Conservation (phyloP, 495 filamentous ascomycete species). For the Thozetella sp. region DNA sequence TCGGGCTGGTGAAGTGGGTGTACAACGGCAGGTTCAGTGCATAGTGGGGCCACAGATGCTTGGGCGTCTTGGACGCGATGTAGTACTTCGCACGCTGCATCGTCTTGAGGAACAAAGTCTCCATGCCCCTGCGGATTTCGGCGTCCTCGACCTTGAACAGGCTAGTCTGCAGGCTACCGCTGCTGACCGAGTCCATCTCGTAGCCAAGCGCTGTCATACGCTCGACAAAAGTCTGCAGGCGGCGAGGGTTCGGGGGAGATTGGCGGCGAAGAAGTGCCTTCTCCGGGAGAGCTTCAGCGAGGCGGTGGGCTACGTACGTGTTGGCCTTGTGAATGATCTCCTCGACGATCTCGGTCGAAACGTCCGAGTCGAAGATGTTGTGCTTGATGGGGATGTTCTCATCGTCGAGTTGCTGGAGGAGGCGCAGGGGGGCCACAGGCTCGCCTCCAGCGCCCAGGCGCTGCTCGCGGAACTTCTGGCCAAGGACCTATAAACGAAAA, state of each 20-base stretch:
- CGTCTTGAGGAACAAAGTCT: slow-evolving; percentile 88
- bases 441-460: slow-evolving; percentile 78
- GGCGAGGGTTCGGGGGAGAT: slow-evolving; percentile 79
- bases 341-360: slow-evolving; percentile 91
- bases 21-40: slow-evolving; percentile 90
- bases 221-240: slow-evolving; percentile 87
- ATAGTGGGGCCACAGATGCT: slow-evolving; percentile 82
- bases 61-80: slow-evolving; percentile 71
- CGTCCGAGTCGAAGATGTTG: slow-evolving; percentile 91
- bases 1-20: slow-evolving; percentile 97
- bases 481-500: slow-evolving; percentile 55
- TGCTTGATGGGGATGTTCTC: slow-evolving; percentile 96
- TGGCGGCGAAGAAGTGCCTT: slow-evolving; percentile 92
- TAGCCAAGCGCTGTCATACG: slow-evolving; percentile 91
- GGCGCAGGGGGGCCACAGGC: slow-evolving; percentile 79
- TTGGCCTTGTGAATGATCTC: slow-evolving; percentile 93
- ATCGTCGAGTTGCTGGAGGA: slow-evolving; percentile 94
- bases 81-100: slow-evolving; percentile 97
- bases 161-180: slow-evolving; percentile 87
- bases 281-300: slow-evolving; percentile 78
- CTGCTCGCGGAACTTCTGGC: slow-evolving; percentile 85
- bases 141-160: slow-evolving; percentile 87
- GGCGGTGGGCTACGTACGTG: slow-evolving; percentile 81
- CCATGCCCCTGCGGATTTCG: slow-evolving; percentile 94
- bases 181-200: slow-evolving; percentile 85